Base-by-base conservation (phyloP, 2,329 filamentous ascomycete species). In the Fusarium tuaranense region DNA sequence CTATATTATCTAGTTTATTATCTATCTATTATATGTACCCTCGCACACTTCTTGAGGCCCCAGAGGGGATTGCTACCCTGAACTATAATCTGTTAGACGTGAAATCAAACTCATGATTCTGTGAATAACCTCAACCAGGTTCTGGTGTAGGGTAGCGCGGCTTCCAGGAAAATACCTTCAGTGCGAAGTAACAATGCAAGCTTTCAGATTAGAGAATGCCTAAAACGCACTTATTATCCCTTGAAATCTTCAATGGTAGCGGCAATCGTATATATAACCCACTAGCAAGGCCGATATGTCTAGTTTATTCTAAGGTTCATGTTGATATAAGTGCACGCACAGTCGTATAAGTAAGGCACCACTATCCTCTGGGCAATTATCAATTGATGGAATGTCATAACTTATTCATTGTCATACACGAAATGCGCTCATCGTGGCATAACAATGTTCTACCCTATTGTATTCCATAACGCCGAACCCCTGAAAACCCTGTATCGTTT, bases 391-490 rank as follows among this genome's bases (percentile, higher is more conserved):
- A 62, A 8, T 7, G 67, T 32, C 7, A 53, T 27, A 9, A 32
- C 57, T 38, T 41, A 32, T 22, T 34, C 34, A 44, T 18, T 27
- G 51, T 18, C 70, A 48, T 20, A 16, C 39, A 51, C 20, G 16
- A 34, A 20, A 18, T 20, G 10, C 20, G 8, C 39, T 25, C 32
- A 36, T 58, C 46, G 13, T 48, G 16, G 18, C 25, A 30, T 14
- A 46, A 53, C 16, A 22, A 27, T 38, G 63, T 34, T 61, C 36
- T 64, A 64, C 44, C 58, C 46, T 20, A 46, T 67, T 59, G n/a
- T 70, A 71, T 70, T 30, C 67, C 65, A 32, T 51, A 78, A 79
- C 74, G 77, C 77, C 74, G 68, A 38, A 69, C 58, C 62, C 67
- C 55, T 20, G 36, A 48, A 34, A 65, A 58, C 53, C 30, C 9